These are phyloP conservation scores for Cyphellophora europaea DNA, from an alignment of 2,329 filamentous ascomycete species.

Conservation along the genomic window DNA sequence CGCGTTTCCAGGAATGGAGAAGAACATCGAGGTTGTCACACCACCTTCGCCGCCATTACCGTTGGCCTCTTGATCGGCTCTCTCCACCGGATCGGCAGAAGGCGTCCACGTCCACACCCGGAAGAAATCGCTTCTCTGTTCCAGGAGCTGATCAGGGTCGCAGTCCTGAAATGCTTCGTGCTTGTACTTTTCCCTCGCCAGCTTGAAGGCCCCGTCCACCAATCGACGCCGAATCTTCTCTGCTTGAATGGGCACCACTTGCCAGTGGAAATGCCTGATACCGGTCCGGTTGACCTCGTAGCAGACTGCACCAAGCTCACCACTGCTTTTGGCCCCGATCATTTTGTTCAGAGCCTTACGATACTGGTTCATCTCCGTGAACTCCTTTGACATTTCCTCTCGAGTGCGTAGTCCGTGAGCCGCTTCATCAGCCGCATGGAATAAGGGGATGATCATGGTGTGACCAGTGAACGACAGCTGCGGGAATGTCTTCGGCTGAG, in stretches of 20 bases:
- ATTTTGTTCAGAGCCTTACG: slow-evolving; percentile 68
- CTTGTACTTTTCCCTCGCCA: slow-evolving; percentile 68
- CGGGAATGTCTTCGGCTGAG: slow-evolving; percentile 60
- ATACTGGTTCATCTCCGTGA: slow-evolving; percentile 75
- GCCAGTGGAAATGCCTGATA: slow-evolving; percentile 89
- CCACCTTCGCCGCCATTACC: slow-evolving; percentile 8
- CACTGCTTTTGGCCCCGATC: slow-evolving; percentile 41
- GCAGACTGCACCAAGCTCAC: slow-evolving; percentile 69
- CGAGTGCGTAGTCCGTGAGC: slow-evolving; percentile 56
- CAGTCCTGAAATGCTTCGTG: slow-evolving; percentile 45
- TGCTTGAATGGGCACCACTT: slow-evolving; percentile 69
- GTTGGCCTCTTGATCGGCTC: slow-evolving; percentile 12
- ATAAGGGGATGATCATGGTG: slow-evolving; percentile 81
- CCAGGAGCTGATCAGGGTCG: slow-evolving; percentile 29
- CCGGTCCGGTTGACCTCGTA: slow-evolving; percentile 81
- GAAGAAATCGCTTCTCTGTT: slow-evolving; percentile 56
- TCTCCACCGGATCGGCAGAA: slow-evolving; percentile 8
- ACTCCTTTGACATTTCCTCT: slow-evolving; percentile 50
- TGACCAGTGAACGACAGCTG: slow-evolving; percentile 71
- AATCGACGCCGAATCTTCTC: slow-evolving; percentile 61
- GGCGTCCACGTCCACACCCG: slow-evolving; percentile 68
- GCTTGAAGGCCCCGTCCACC: slow-evolving; percentile 80
- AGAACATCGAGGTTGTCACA: slow-evolving; percentile 47
- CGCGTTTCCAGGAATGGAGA: slow-evolving; percentile 61
- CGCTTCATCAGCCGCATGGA: slow-evolving; percentile 50